phyloP scores from a whole-genome alignment of 2,329 filamentous ascomycete species.

The Pseudogymnoascus sp. region DNA sequence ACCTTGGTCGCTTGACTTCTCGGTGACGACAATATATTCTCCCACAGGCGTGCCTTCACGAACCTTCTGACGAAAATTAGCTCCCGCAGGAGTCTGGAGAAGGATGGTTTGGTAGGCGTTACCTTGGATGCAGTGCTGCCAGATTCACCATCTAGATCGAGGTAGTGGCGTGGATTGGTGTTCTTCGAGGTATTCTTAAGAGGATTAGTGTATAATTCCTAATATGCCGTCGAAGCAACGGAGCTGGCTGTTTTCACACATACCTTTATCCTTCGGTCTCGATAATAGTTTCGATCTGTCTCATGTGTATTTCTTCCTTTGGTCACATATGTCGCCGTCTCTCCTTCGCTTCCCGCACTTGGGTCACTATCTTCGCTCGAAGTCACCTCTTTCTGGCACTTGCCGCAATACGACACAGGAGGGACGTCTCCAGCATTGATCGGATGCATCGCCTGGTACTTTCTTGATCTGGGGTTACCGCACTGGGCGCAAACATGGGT shows the following conservation, averaged over 20 bases:
- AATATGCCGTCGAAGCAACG: neutral
- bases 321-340: neutral
- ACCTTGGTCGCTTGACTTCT: neutral
- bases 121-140: slow-evolving; percentile 3
- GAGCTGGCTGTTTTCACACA: neutral
- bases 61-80: neutral
- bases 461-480: neutral
- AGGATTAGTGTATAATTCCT: neutral
- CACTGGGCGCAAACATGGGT: slow-evolving; percentile 7
- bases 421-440: neutral
- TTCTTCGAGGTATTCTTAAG: neutral
- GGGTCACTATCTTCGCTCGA: neutral
- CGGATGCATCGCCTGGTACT: slow-evolving; percentile 6
- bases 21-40: neutral
- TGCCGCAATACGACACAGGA: neutral
- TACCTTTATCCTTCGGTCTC: slow-evolving; percentile 6
- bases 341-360: neutral
- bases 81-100: neutral
- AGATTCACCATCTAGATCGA: neutral
- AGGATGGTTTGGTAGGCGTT: neutral
- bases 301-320: neutral
- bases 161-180: neutral
- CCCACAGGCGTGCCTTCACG: neutral
- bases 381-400: slow-evolving; percentile 2
- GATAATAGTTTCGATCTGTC: neutral